These are phyloP conservation scores for Moringa oleifera DNA, from an alignment of 345 rosid genomes.

Conservation along the genomic window DNA sequence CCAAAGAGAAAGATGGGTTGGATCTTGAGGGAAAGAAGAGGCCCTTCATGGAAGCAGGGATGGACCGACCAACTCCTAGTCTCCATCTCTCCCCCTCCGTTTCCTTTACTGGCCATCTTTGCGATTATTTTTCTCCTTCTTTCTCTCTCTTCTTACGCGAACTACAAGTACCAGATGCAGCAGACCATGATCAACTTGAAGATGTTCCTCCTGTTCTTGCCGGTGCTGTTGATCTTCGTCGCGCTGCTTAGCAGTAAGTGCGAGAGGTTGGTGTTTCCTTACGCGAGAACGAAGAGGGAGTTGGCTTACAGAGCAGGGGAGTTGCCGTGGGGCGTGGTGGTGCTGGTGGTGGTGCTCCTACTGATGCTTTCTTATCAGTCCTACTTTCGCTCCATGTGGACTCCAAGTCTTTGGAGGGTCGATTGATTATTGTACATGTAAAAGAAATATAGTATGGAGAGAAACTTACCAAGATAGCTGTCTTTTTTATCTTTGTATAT, in stretches of 20 bases:
- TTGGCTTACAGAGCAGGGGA: constrained; percentile 18
- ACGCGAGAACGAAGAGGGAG: constrained; percentile 21
- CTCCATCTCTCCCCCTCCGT: constrained; percentile 56
- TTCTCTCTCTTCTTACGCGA: constrained; percentile 43
- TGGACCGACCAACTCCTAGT: constrained; percentile 50
- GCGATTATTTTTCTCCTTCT: constrained; percentile 47
- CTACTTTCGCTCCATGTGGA: constrained; percentile 57
- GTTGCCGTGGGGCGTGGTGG: constrained; percentile 56
- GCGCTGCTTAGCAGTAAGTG: constrained; percentile 24
- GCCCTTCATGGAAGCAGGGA: constrained; percentile 62
- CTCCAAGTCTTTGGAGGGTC: constrained; percentile 32
- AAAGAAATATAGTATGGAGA: too few species aligned
- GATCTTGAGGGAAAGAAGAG: constrained; percentile 53
- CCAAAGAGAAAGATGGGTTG: constrained; percentile 38
- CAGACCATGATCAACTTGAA: constrained; percentile 39
- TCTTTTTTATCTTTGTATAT: too few species aligned
- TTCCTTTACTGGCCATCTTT: constrained; percentile 45
- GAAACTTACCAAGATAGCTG: too few species aligned
- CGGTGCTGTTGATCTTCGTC: constrained; percentile 48
- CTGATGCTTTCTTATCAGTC: constrained; percentile 63
- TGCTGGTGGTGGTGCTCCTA: constrained; percentile 46
- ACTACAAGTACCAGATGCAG: constrained; percentile 45
- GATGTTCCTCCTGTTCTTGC: constrained; percentile 49
- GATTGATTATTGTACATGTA: constrained; percentile 1
- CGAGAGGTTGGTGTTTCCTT: constrained; percentile 26